phyloP scores from a whole-genome alignment of 1,284 basidiomycete genomes.

The Cutaneotrichosporon arboriforme region DNA sequence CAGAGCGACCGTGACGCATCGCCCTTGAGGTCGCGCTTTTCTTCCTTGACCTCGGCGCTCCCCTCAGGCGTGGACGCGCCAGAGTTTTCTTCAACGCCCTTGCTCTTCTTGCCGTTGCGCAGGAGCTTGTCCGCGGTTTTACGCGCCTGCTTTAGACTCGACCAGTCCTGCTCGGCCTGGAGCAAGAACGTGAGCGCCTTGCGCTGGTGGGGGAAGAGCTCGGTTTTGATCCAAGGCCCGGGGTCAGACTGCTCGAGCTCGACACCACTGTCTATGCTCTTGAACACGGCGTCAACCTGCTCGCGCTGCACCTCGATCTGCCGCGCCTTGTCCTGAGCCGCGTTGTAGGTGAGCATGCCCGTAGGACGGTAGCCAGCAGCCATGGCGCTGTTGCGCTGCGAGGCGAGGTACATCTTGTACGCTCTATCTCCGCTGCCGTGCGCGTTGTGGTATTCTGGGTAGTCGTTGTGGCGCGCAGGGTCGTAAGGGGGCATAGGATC shows the following conservation, averaged over 20 bases:
- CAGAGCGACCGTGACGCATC: constrained; percentile 38
- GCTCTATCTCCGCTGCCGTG: constrained; percentile 54
- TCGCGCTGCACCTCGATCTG: constrained; percentile 85
- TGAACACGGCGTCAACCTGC: constrained; percentile 91
- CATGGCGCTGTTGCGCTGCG: constrained; percentile 12
- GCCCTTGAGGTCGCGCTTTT: constrained; percentile 18
- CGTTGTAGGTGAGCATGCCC: constrained; percentile 10
- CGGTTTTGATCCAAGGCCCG: constrained; percentile 80
- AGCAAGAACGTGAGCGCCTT: constrained; percentile 94
- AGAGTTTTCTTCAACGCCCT: constrained; percentile 15
- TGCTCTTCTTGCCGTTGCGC: constrained; percentile 23
- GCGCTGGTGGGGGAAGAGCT: constrained; percentile 93
- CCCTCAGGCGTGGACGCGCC: constrained; percentile 7
- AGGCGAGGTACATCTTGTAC: constrained; percentile 18
- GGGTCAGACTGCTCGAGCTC: constrained; percentile 81
- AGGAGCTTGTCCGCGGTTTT: constrained; percentile 29
- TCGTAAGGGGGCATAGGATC: constrained; percentile 61
- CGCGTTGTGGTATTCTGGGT: constrained; percentile 73
- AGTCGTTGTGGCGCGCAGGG: constrained; percentile 56
- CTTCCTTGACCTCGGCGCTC: constrained; percentile 1
- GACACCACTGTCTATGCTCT: constrained; percentile 76
- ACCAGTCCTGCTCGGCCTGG: constrained; percentile 65
- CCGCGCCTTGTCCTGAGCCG: constrained; percentile 57
- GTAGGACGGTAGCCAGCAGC: background rate
- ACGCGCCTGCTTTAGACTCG: constrained; percentile 36